Evolutionary conservation across 2,329 filamentous ascomycete genomes (phyloP), one percentile per base, ranked within the genome.

Genomic region (Diaporthe ampelina): DNA sequence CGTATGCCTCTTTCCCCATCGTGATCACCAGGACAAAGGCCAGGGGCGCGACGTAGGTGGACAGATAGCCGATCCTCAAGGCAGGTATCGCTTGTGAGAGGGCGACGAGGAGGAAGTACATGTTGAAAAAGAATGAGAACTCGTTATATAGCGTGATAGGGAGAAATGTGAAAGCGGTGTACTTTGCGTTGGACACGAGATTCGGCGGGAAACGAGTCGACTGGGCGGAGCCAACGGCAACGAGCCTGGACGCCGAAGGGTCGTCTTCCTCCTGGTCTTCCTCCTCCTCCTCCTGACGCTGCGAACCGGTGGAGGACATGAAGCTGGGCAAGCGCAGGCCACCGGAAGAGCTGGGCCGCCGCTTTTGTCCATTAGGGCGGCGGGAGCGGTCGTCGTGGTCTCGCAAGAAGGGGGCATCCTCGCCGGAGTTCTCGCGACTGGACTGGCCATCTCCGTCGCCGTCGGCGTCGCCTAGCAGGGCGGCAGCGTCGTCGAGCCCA

Each of bases 81-180:
- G 94, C 90, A 5, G 95, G 95, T 80, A 99, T 95, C 57, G 95
- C 92, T 84, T 99, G 97, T 50, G 96, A 98, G 67, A 98, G 85
- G 9, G 97, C 97, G 67, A 99, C 97, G 35, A 98, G 91, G 73
- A 99, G 88, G 83, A 99, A 99, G 83, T 99, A 99, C 88, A 98
- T 94, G 88, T 99, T 99, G 88, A 99, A 98, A 85, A 99, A 99
- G 87, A 98, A 99, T 75, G 96, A 98, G 82, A 99, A 99, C 82
- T 99, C 97, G 85, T 98, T 98, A 85, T 98, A 99, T 29, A 99
- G 87, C 0, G 97, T 99, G 70, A 96, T 89, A 3, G 97, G 97
- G 19, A 99, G 89, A 83, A 99, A 99, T 70, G 94, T 98, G 86
- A 95, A 93, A 1, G 95, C 92, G 40, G 96, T 98, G 83, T 99